Evolutionary conservation across 306 rosid genomes (phyloP).

Genomic region (Pyrus betulifolia): DNA sequence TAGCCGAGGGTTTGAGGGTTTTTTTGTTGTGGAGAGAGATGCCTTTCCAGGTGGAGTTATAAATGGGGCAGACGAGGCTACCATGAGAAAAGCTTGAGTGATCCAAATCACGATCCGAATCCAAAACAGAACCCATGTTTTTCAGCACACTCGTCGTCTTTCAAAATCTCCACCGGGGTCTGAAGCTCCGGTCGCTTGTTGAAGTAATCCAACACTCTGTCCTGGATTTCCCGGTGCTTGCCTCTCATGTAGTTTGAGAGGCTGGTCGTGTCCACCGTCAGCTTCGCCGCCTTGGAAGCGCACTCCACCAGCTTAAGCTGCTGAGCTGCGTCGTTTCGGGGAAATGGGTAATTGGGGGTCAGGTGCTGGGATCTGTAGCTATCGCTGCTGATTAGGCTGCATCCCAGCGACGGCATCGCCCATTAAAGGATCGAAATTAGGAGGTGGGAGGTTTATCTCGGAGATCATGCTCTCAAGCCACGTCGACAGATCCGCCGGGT

Average conservation of each 20-base stretch:
- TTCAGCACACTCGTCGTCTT: too few relatives aligned
- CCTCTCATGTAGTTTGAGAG: slow-evolving; percentile 54
- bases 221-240: slow-evolving; percentile 63
- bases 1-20: slow-evolving; percentile 3
- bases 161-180: slow-evolving; percentile 75
- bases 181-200: slow-evolving; percentile 63
- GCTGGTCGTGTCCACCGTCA: slow-evolving; percentile 29
- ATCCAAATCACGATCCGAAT: too few relatives aligned
- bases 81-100: too few relatives aligned
- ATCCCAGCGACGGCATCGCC: slow-evolving; percentile 1
- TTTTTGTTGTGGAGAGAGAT: slow-evolving; percentile 11
- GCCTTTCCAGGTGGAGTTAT: too few relatives aligned
- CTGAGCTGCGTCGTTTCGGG: not conserved
- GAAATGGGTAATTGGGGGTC: slow-evolving; percentile 15
- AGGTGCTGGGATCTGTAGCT: slow-evolving; percentile 61
- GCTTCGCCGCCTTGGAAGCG: slow-evolving; percentile 29
- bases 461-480: slow-evolving; percentile 68
- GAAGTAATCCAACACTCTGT: slow-evolving; percentile 51
- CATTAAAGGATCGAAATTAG: slow-evolving; percentile 28
- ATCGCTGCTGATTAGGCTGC: not conserved
- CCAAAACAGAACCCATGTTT: too few relatives aligned
- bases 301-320: slow-evolving; percentile 34
- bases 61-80: too few relatives aligned
- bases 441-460: slow-evolving; percentile 37
- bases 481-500: slow-evolving; percentile 72